Base-by-base conservation (phyloP, 305 asterid species). In the Fraxinus floribunda region DNA sequence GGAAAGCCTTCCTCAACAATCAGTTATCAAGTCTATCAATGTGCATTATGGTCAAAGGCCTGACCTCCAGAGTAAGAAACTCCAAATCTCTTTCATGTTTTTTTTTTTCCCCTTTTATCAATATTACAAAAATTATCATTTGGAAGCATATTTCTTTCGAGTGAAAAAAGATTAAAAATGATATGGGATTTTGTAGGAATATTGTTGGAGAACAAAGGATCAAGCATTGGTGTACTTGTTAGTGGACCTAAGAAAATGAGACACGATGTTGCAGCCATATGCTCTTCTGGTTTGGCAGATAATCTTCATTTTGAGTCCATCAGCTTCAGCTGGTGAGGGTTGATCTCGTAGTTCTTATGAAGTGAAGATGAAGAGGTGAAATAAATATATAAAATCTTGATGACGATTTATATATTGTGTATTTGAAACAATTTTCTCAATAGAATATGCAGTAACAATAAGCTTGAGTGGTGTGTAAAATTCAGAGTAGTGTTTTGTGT, bases 241-340 rank as follows among this genome's bases (percentile, higher is more conserved):
- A 88, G 96, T 46, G 99, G 98, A 38, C 98, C 99, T 3, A 93
- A 89, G 91, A 85, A 86, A 60, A 86, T 95, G 97, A 93, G 93
- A 81, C 86, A 90, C 78, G 97, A 95, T 71, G 97, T 94, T 38
- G 99, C 99, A 78, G 88, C 86, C 81, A 90, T 94, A 55, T 95
- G 99, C 77, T 89, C 97, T 52, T 87, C 96, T 88, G 89, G 86
- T 15, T 64, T 52, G 75, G 93, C 94, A 55, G 91, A 88, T 18
- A 92, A 94, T 85, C 89, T 94, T 82, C 90, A 94, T 39, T 95
- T 89, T 66, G 94, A 94, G 84, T 89, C 97, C 86, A 87, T 90
- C 87, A 95, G 99, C 92, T 89, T 89, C 86, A 88, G 80, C 89
- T 89, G 92, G 92, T 89, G 89, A 88, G 85, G 15, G 11, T 18